A percentile compares a stretch with the other conserved stretches of the same genome.
Conservation (phyloP, 2,329 filamentous ascomycete species). For the Zymoseptoria passerinii region DNA sequence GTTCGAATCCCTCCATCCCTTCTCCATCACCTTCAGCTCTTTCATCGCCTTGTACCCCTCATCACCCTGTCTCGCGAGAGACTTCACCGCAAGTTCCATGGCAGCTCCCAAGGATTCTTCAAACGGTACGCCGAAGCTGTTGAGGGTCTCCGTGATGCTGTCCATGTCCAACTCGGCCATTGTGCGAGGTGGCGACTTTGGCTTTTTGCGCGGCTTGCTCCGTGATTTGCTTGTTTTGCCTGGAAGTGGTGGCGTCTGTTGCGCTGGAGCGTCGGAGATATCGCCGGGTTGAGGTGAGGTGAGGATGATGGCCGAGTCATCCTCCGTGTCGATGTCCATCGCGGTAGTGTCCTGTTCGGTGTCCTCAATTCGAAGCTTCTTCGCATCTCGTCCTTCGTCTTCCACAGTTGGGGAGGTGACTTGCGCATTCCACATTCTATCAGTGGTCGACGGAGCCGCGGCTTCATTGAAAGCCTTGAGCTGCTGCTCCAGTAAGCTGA, state of each 20-base stretch:
- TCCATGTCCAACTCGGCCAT: not conserved
- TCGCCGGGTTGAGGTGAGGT: not conserved
- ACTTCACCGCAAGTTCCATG: not conserved
- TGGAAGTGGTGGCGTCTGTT: not conserved
- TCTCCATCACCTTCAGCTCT: not conserved
- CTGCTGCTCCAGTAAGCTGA: not conserved
- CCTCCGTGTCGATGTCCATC: not conserved
- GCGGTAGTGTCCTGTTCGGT: not conserved
- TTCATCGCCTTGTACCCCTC: not conserved
- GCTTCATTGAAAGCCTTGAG: not conserved
- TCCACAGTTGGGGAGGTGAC: not conserved
- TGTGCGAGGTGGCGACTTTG: not conserved
- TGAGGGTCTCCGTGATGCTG: not conserved
- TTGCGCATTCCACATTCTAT: not conserved
- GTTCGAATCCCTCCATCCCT: not conserved
- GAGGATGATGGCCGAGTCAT: not conserved
- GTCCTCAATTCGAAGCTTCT: not conserved
- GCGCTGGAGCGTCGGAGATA: not conserved
- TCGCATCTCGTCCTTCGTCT: not conserved
- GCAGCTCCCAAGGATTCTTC: not conserved
- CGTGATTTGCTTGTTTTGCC: not conserved
- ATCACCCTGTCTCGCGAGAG: not conserved
- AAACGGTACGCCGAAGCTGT: not conserved
- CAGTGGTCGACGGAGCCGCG: not conserved
- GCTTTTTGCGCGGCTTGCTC: not conserved